phyloP scores from a whole-genome alignment of 176 grass and related monocot species.

The Eleusine indica region DNA sequence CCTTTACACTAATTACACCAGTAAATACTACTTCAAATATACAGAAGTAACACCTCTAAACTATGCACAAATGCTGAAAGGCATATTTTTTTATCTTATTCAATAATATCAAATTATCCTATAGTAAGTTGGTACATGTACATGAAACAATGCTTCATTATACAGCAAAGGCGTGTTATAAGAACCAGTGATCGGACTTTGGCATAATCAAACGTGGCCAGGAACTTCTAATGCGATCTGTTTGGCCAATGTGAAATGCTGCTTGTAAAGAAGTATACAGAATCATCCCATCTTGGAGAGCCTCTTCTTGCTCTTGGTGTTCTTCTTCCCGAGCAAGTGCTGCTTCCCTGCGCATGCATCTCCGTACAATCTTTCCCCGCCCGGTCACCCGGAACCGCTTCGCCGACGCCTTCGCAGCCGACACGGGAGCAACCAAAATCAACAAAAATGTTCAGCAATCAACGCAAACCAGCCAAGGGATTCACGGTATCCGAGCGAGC shows the following conservation, averaged over 20 bases:
- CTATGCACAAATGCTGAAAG: background rate
- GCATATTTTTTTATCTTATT: too few relatives aligned
- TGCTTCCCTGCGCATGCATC: conserved; percentile 76
- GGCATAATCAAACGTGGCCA: background rate
- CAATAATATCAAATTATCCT: background rate
- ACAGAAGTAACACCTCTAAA: background rate
- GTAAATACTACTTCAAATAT: background rate
- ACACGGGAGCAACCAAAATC: background rate
- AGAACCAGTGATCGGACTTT: background rate
- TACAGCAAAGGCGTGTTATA: background rate
- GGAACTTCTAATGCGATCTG: background rate
- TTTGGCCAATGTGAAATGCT: background rate
- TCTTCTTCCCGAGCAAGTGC: conserved; percentile 85
- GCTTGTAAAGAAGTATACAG: background rate
- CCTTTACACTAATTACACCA: background rate
- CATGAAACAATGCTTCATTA: background rate
- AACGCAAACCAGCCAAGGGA: background rate
- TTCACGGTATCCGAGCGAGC: background rate
- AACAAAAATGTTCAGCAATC: conserved; percentile 32
- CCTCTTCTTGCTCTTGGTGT: conserved; percentile 84
- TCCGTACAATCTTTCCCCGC: conserved; percentile 73
- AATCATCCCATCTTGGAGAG: conserved; percentile 80
- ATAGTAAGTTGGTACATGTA: background rate
- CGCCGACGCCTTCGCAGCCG: conserved; percentile 53
- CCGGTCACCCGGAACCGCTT: conserved; percentile 86